A percentile compares a stretch with the other conserved stretches of the same genome.
Evolutionary conservation across 768 basidiomycete species (phyloP).

Genomic region (Lactifluus rugatus): DNA sequence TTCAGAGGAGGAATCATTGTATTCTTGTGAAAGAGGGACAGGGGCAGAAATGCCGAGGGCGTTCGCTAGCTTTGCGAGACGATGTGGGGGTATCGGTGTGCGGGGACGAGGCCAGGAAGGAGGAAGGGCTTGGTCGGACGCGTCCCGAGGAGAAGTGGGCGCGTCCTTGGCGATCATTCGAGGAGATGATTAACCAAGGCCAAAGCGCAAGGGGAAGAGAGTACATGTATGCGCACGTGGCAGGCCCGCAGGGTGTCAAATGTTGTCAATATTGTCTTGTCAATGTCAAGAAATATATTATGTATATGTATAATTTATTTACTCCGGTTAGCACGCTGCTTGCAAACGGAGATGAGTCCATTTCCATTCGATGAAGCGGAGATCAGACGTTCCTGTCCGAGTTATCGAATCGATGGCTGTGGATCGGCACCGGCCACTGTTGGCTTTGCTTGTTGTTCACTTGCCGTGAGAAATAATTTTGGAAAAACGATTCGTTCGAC

Average conservation of each 20-base stretch:
- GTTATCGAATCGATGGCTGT: too few species aligned
- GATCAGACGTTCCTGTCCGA: constrained; percentile 1
- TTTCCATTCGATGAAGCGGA: not conserved
- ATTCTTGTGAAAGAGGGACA: constrained; percentile 38
- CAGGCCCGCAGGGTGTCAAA: too few species aligned
- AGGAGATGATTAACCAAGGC: not conserved
- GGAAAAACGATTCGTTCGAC: too few species aligned
- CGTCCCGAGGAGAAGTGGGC: not conserved
- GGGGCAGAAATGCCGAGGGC: constrained; percentile 76
- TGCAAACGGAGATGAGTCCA: too few species aligned
- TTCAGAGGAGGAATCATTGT: constrained; percentile 7
- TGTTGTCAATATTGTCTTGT: too few species aligned
- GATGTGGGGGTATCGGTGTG: constrained; percentile 62
- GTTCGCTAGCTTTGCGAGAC: constrained; percentile 76
- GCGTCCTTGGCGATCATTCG: constrained; percentile 1
- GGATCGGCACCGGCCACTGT: not conserved
- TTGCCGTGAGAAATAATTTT: not conserved
- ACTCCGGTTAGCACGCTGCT: too few species aligned
- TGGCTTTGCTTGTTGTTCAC: too few species aligned
- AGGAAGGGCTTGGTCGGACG: not conserved
- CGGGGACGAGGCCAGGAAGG: constrained; percentile 55
- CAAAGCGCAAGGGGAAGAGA: too few species aligned
- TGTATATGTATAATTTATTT: too few species aligned
- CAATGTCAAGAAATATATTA: too few species aligned
- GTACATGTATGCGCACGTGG: too few species aligned